Base-by-base conservation (phyloP, 176 grass and related monocot species). In the Carex scoparia region DNA sequence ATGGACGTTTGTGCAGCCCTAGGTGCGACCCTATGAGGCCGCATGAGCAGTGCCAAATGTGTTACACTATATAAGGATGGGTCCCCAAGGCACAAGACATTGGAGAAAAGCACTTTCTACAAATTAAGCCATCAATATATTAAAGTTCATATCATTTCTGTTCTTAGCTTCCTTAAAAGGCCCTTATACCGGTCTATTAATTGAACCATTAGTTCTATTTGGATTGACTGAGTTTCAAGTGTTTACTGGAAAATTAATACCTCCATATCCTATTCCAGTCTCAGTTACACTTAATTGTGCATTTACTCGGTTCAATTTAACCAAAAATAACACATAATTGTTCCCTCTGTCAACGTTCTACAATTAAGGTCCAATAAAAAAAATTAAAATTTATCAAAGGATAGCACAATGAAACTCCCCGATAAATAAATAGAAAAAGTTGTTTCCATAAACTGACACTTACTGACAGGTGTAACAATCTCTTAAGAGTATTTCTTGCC, bases 401-500 rank as follows among this genome's bases (percentile, higher is more conserved):
- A 78, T 38, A 49, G 40, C 2, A 54, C 73, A 37, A 37, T 3
- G 35, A 37, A 37, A 37, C 4, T 37, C 35, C 35, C 3, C 3
- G 14, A 81, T 60, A 13, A 81, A 61, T 59, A 61, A 81, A 16
- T 81, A 18, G 15, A 56, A 84, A 66, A 3, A 63, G 13, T 40
- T 62, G 5, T 61, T 7, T 66, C 57, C 70, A 23, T 61, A 67
- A 91, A 38, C 5, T 27, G 70, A 48, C 64, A 91, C 95, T 98
- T 93, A 98, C 95, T 95, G 95, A 79, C 93, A 98, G 85, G 80
- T 95, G 67, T 91, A 98, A 60, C 77, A 92, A 87, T 98, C 95
- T 81, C 93, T 93, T 76, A 86, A 95, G 85, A 98, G 84, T 79
- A 98, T 89, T 69, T 87, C 95, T 88, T 90, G 95, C 15, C 89